Conservation (phyloP, 495 filamentous ascomycete genomes). For the Penicillium lividum region DNA sequence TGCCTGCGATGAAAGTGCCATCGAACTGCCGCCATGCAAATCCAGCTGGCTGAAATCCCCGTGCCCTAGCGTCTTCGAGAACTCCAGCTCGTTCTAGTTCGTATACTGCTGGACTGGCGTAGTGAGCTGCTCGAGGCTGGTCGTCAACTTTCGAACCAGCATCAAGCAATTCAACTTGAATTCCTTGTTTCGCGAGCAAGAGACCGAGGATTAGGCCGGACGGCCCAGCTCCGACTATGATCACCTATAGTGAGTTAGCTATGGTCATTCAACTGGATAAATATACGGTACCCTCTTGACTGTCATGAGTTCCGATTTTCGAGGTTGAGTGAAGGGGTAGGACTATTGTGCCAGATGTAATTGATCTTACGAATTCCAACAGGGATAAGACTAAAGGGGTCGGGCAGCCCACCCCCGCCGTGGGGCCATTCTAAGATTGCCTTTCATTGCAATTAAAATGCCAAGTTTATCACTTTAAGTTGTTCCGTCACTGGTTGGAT, state of each 20-base stretch:
- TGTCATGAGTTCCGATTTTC: conserved; percentile 11
- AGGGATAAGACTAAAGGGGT: not conserved
- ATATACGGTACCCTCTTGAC: conserved; percentile 26
- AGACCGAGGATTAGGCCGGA: conserved; percentile 57
- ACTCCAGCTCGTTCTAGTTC: conserved; percentile 58
- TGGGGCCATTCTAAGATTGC: conserved; percentile 10
- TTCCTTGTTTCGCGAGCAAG: conserved; percentile 54
- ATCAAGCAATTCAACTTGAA: conserved; percentile 55
- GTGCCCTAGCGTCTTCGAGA: conserved; percentile 50
- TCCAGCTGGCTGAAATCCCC: conserved; percentile 50
- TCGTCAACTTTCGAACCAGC: conserved; percentile 48
- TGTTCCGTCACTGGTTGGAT: not conserved
- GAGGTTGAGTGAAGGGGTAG: not conserved
- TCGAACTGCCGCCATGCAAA: conserved; percentile 55
- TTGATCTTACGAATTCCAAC: not conserved
- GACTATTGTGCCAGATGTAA: not conserved
- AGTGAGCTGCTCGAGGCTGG: conserved; percentile 58
- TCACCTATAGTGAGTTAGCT: conserved; percentile 29
- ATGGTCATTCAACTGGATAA: not conserved
- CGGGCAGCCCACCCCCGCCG: conserved; percentile 11
- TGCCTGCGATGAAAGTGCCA: conserved; percentile 36
- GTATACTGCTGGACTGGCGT: conserved; percentile 50
- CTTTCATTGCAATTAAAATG: not conserved
- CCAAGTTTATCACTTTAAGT: not conserved
- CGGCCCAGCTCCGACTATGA: conserved; percentile 59